Base-by-base conservation (phyloP, 1,284 basidiomycete species). In the Malassezia arunalokei region DNA sequence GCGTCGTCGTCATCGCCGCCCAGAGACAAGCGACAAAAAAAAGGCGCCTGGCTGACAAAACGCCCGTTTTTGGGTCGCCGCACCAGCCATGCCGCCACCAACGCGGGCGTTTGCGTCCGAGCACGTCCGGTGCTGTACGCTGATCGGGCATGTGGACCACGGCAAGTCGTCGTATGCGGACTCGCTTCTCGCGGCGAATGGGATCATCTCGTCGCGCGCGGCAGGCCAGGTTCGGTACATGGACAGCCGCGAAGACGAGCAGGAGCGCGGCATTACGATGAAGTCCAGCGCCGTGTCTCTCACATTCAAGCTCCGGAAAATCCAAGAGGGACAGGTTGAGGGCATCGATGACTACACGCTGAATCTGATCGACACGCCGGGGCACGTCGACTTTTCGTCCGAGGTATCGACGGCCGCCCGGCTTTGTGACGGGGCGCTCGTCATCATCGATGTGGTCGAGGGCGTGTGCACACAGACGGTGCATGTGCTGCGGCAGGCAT, bases 381-480 rank as follows among this genome's bases (percentile, higher is more conserved):
- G 94, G 3, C 94, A 99, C 76, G 91, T 98, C 39, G 94, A 98
- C 75, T 99, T 99, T 64, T 92, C 90, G 0, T 87, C 83, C 52
- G 94, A 98, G 72, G 94, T 98, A 0, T 95, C 91, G 0, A 87
- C 87, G 1, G 90, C 92, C 8, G 87, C 88, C 8, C 79, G 92
- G 41, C 74, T 99, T 28, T 95, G 90, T 66, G 94, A 98, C 72
- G 94, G 94, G 24, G 89, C 91, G 5, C 78, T 99, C 6, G 86
- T 98, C 29, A 78, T 99, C n/a, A 88, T 99, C 3, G 94, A 99
- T 73, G 90, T 88, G 1, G 89, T 96, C 5, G 94, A 98, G 76
- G 94, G 94, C 15, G 94, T 99, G 7, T 96, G 90, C 73, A 96
- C 92, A 1, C 92, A 96, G 54, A 98, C 94, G 0, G 87, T 95